These are phyloP conservation scores for Metschnikowia gelsemii DNA, from an alignment of 805 yeast species.

Conservation along the genomic window DNA sequence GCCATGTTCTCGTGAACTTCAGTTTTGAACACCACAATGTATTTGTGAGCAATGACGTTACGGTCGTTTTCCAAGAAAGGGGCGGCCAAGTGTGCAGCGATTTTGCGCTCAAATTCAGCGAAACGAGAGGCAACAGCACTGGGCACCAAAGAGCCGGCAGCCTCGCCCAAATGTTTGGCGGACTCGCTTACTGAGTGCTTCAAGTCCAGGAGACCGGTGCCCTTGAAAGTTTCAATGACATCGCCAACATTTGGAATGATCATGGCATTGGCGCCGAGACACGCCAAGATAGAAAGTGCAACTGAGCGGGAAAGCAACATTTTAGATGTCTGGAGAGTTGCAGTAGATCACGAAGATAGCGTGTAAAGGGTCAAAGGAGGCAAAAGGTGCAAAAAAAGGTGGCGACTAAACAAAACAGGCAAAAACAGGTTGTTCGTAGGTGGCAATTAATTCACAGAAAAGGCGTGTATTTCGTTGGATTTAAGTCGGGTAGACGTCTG, in stretches of 20 bases:
- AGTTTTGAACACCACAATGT: slow-evolving; percentile 82
- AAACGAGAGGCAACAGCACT: slow-evolving; percentile 6
- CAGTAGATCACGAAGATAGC: not conserved
- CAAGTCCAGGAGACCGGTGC: slow-evolving; percentile 18
- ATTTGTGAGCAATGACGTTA: slow-evolving; percentile 64
- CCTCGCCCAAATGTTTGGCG: slow-evolving; percentile 12
- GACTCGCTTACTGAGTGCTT: slow-evolving; percentile 15
- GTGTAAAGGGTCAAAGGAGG: not conserved
- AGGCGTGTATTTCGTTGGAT: too few species aligned
- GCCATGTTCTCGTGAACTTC: slow-evolving; percentile 52
- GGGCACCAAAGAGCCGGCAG: slow-evolving; percentile 14
- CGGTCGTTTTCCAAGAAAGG: slow-evolving; percentile 19
- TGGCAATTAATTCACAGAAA: too few species aligned
- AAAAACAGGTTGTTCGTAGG: too few species aligned
- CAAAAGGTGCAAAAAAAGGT: not conserved
- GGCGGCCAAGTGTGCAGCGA: slow-evolving; percentile 11
- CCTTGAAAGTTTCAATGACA: slow-evolving; percentile 37
- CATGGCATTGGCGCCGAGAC: slow-evolving; percentile 45
- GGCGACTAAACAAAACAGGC: not conserved
- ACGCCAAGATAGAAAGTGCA: slow-evolving; percentile 43
- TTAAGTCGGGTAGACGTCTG: too few species aligned
- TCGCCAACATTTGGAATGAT: slow-evolving; percentile 59
- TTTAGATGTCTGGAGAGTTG: too few species aligned
- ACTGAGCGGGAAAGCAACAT: slow-evolving; percentile 44
- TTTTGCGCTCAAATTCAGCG: slow-evolving; percentile 11